Conservation (phyloP, 2,329 filamentous ascomycete genomes). For the Helotiales sp. region DNA sequence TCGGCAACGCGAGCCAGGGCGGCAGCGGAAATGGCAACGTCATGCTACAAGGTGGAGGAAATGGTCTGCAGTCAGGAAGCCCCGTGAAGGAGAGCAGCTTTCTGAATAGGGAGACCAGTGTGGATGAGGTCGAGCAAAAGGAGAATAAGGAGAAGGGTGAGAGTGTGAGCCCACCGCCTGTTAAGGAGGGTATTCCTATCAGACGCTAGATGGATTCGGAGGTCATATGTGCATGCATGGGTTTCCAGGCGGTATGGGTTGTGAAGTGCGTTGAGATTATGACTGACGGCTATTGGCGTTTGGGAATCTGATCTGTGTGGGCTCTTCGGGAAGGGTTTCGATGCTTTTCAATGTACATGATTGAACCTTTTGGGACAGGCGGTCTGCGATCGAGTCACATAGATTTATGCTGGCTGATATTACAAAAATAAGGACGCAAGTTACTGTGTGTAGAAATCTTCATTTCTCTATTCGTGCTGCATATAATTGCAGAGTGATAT, state of each 20-base stretch:
- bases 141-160: conserved; percentile 37
- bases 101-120: conserved; percentile 78
- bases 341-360: conserved; percentile 30
- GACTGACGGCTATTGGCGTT: conserved; percentile 31
- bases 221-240: background rate
- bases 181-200: conserved; percentile 61
- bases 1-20: conserved; percentile 40
- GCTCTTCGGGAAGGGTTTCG: conserved; percentile 19
- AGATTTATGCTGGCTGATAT: background rate
- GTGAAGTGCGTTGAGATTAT: conserved; percentile 2
- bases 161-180: conserved; percentile 45
- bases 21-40: conserved; percentile 44
- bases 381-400: background rate
- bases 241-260: background rate
- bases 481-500: conserved; percentile 5
- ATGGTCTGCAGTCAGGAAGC: conserved; percentile 64
- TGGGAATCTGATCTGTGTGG: conserved; percentile 19
- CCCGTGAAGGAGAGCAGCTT: conserved; percentile 91
- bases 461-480: conserved; percentile 2
- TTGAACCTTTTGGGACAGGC: conserved; percentile 8
- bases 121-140: conserved; percentile 52
- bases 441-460: background rate
- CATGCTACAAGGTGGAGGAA: conserved; percentile 43
- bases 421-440: background rate
- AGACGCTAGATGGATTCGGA: conserved; percentile 53